Conservation (phyloP, 176 grass and related monocot species). For the Zea luxurians region DNA sequence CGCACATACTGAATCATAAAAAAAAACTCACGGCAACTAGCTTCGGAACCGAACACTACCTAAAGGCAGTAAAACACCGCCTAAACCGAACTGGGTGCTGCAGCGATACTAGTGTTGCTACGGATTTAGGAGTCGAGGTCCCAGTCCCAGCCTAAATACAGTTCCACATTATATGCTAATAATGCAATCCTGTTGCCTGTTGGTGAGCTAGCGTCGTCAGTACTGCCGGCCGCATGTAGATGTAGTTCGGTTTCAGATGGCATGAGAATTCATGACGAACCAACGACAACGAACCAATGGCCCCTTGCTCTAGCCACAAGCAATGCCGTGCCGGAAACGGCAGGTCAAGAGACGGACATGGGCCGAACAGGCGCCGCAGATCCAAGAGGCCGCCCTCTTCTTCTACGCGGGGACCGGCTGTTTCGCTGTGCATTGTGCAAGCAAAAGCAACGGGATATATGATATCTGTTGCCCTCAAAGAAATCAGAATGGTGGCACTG, state of each 20-base stretch:
- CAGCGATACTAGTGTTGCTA: background rate
- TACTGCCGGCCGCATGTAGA: background rate
- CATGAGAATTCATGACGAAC: slow-evolving; percentile 5
- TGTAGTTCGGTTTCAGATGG: background rate
- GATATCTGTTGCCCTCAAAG: background rate
- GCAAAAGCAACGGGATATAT: background rate
- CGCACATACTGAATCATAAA: background rate
- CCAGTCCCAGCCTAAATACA: no score
- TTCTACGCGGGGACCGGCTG: background rate
- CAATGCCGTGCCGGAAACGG: slow-evolving; percentile 34
- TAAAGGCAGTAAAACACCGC: no score
- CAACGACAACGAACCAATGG: background rate
- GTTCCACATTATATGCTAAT: background rate
- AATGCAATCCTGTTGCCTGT: background rate
- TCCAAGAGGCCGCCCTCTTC: slow-evolving; percentile 10
- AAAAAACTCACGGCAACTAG: no score
- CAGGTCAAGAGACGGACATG: slow-evolving; percentile 20
- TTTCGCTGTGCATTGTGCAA: background rate
- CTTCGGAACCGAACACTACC: no score
- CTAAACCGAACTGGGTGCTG: no score
- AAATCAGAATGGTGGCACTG: background rate
- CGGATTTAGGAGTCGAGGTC: background rate
- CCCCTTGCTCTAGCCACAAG: slow-evolving; percentile 13
- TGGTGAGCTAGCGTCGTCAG: background rate
- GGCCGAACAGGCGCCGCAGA: background rate